Percentiles rank a stretch among this genome's conserved stretches.
Conservation (phyloP, 2,329 filamentous ascomycete species). For the Aspergillus pseudoglaucus region DNA sequence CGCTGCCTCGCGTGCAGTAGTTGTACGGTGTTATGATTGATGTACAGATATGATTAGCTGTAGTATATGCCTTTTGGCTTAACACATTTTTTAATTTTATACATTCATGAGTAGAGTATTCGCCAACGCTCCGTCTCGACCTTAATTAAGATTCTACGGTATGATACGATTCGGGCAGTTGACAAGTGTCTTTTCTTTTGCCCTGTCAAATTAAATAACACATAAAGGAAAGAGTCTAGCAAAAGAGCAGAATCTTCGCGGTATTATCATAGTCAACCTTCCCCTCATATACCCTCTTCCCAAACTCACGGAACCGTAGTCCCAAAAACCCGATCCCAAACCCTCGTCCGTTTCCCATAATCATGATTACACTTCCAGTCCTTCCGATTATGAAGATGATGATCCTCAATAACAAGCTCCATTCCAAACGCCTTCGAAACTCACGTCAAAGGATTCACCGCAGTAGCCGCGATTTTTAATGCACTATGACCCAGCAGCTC, state of each 20-base stretch:
- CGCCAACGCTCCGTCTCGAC: too few species aligned
- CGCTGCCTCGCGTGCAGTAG: constrained; percentile 25
- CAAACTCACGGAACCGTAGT: not conserved
- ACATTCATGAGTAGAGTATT: not conserved
- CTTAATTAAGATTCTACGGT: too few species aligned
- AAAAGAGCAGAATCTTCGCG: too few species aligned
- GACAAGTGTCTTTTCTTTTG: too few species aligned
- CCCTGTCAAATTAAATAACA: too few species aligned
- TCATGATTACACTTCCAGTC: not conserved
- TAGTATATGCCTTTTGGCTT: not conserved
- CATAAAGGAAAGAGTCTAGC: too few species aligned
- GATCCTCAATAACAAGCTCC: not conserved
- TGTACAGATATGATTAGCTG: not conserved
- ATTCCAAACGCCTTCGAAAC: not conserved
- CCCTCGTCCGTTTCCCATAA: not conserved
- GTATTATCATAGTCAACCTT: not conserved
- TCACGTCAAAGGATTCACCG: not conserved
- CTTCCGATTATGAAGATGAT: not conserved
- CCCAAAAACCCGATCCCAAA: not conserved
- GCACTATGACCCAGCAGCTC: not conserved
- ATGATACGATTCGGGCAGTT: too few species aligned
- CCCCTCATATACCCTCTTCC: not conserved
- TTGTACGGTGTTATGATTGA: not conserved
- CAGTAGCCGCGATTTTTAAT: not conserved
- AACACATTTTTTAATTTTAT: not conserved